Evolutionary conservation across 2,329 filamentous ascomycete species (phyloP), one percentile per base, ranked within the genome.

Genomic region (Calonectria pauciramosa): DNA sequence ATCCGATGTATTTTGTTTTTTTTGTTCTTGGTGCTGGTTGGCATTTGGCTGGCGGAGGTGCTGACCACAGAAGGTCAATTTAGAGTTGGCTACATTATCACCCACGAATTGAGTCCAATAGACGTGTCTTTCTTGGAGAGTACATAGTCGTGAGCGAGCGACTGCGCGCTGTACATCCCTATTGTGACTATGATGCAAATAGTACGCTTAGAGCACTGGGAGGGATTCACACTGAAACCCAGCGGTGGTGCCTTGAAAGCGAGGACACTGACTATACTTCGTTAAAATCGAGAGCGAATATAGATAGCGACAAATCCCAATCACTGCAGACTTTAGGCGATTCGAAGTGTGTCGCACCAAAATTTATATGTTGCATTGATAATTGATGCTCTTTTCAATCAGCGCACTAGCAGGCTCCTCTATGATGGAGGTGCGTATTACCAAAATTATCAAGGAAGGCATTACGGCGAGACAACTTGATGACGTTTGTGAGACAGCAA

Each of bases 21-120:
- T 32, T 30, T 26, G 23, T 28, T 32, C 14, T 32, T 28, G 18
- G 51, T 16, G n/a, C 63, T 23, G 70, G 38, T 78, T 74, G 75
- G 52, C 70, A 74, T 77, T 79, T 72, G 77, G 77, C 77, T 76
- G 77, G 78, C 68, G 18, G 36, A 47, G 9, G 28, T 38, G 66
- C 47, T 74, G 72, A 68, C 26, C 34, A 20, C 20, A 30, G 34
- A 23, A 32, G 49, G 20, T 66, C 47, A 47, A 66, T 66, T 49
- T 65, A 59, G 47, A 38, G 47, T 52, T 70, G 23, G 23, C 26
- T 16, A 23, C 20, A 20, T n/a, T 8, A n/a, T 44, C 41, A n/a
- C 18, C 18, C 18, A 44, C 10, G 18, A 44, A 9, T 9, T 4
- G 5, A 44, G 34, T 68, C 51, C 5, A 23, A 23, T 54, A 8